Conservation (phyloP, 306 rosid species). For the Corylus americana region DNA sequence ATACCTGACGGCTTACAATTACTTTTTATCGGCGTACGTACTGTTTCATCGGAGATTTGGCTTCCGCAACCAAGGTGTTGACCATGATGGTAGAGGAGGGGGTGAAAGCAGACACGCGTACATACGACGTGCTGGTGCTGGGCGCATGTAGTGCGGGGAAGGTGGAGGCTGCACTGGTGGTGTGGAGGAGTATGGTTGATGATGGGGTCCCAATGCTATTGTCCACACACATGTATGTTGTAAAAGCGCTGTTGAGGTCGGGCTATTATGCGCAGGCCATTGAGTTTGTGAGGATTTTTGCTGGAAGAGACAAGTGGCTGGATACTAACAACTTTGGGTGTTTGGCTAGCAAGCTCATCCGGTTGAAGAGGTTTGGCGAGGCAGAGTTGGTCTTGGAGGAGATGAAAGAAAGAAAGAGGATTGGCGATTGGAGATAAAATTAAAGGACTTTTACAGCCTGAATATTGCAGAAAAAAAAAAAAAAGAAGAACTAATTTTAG, state of each 20-base stretch:
- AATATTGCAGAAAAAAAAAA: slow-evolving; percentile 9
- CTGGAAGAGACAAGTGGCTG: slow-evolving; percentile 44
- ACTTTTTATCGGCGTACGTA: slow-evolving; percentile 34
- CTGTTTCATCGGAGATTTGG: slow-evolving; percentile 39
- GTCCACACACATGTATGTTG: slow-evolving; percentile 46
- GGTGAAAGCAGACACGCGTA: slow-evolving; percentile 36
- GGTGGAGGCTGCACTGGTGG: slow-evolving; percentile 56
- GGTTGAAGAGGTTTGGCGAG: slow-evolving; percentile 28
- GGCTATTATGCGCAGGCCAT: slow-evolving; percentile 32
- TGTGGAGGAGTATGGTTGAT: slow-evolving; percentile 63
- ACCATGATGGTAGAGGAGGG: slow-evolving; percentile 40
- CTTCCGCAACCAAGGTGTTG: slow-evolving; percentile 33
- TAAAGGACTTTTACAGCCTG: slow-evolving; percentile 25
- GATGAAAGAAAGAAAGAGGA: slow-evolving; percentile 40
- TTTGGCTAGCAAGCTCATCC: slow-evolving; percentile 42
- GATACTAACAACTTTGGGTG: slow-evolving; percentile 44
- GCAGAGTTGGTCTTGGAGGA: slow-evolving; percentile 52
- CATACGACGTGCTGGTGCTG: slow-evolving; percentile 60
- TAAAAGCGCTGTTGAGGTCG: slow-evolving; percentile 32
- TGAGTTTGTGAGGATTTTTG: slow-evolving; percentile 43
- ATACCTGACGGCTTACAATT: slow-evolving; percentile 36
- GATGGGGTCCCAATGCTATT: slow-evolving; percentile 46
- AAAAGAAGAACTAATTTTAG: neutral
- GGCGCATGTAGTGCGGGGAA: slow-evolving; percentile 54
- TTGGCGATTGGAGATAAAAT: slow-evolving; percentile 37